These are phyloP conservation scores for Solanum corneliomulleri DNA, from an alignment of 257 asterid species.

Conservation along the genomic window DNA sequence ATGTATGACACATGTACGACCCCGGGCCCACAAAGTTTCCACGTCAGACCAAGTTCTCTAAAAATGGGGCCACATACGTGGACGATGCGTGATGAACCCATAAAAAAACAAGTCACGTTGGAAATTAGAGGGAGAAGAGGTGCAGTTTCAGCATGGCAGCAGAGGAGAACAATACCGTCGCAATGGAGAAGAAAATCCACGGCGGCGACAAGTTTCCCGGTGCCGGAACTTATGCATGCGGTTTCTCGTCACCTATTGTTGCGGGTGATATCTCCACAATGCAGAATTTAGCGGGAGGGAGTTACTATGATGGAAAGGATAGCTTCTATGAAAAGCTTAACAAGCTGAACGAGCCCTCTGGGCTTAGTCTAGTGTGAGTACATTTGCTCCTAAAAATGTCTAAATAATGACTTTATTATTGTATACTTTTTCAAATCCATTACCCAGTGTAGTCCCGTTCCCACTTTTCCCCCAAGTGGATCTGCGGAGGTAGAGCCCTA, in stretches of 20 bases:
- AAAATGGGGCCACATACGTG: neutral
- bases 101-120: neutral
- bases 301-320: conserved; percentile 7
- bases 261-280: neutral
- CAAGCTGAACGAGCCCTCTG: conserved; percentile 51
- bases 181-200: conserved; percentile 1
- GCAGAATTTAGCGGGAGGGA: neutral
- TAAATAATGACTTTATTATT: neutral
- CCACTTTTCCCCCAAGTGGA: neutral
- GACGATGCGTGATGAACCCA: neutral
- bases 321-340: conserved; percentile 45
- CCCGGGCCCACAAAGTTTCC: neutral
- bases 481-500: neutral
- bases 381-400: neutral
- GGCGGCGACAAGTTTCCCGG: neutral
- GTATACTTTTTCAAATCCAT: neutral
- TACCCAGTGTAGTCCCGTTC: neutral
- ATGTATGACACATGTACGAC: conserved; percentile 21
- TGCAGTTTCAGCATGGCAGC: neutral
- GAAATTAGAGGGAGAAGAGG: neutral
- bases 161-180: neutral
- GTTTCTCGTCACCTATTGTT: neutral
- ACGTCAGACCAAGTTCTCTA: neutral
- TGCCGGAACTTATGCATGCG: neutral
- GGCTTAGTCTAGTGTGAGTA: conserved; percentile 58